Evolutionary conservation across 495 filamentous ascomycete species (phyloP).

Genomic region (Lepidopterella palustris): DNA sequence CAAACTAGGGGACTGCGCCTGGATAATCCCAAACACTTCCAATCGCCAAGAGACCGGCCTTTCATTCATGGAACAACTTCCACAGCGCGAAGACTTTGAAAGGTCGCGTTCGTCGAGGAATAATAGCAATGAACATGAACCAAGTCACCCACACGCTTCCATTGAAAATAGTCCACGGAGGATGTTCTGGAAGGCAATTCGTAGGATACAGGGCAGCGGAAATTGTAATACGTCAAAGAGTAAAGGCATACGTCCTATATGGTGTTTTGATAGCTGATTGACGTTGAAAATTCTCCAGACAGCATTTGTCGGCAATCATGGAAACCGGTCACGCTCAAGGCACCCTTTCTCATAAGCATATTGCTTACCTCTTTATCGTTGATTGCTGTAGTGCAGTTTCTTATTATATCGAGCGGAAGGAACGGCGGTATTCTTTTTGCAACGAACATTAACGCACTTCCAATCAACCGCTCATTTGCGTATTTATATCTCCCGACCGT

Average conservation of each 20-base stretch:
- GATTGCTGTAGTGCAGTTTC: constrained; percentile 4
- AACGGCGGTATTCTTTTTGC: constrained; percentile 36
- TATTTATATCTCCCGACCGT: constrained; percentile 41
- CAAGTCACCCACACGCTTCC: background rate
- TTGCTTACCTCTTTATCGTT: background rate
- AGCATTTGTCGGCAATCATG: background rate
- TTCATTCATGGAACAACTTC: too few relatives aligned
- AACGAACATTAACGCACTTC: constrained; percentile 20
- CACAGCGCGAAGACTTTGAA: too few relatives aligned
- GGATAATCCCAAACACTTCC: too few relatives aligned
- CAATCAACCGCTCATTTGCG: constrained; percentile 26
- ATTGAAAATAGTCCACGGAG: background rate
- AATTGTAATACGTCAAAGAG: background rate
- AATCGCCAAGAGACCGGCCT: too few relatives aligned
- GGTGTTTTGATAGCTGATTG: too few relatives aligned
- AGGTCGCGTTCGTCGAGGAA: too few relatives aligned
- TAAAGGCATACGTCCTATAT: background rate
- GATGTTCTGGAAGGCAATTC: background rate
- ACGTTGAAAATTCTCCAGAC: background rate
- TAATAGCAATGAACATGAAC: background rate
- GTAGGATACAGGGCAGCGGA: too few relatives aligned
- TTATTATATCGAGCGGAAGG: background rate
- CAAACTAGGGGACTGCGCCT: too few relatives aligned
- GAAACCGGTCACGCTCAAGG: background rate
- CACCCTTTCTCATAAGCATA: background rate